phyloP scores from a whole-genome alignment of 306 rosid genomes.

The Calophaca sinica region DNA sequence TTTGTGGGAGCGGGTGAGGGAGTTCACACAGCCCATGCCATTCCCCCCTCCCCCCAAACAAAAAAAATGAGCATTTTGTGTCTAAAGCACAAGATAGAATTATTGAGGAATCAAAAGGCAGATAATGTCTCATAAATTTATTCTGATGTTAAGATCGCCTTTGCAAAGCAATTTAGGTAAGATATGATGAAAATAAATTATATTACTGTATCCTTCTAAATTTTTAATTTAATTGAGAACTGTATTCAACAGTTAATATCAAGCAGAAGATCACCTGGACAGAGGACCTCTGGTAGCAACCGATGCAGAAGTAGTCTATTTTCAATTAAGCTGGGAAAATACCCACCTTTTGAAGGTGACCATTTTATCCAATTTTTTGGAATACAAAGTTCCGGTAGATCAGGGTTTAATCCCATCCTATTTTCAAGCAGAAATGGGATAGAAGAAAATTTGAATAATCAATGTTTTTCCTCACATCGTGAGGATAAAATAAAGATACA shows the following conservation, averaged over 20 bases:
- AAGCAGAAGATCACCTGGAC: constrained; percentile 25
- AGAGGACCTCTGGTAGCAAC: background rate
- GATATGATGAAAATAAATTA: constrained; percentile 29
- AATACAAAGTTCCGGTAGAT: constrained; percentile 1
- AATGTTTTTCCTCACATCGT: too few species aligned
- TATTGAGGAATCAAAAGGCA: constrained; percentile 21
- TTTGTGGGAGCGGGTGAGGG: background rate
- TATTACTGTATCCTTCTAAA: constrained; percentile 12
- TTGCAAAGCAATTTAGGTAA: constrained; percentile 17
- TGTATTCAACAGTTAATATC: constrained; percentile 15
- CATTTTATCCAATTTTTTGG: background rate
- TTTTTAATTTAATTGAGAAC: constrained; percentile 32
- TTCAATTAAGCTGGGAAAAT: constrained; percentile 5
- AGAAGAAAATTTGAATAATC: background rate
- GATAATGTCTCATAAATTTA: constrained; percentile 7
- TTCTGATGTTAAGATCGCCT: constrained; percentile 16
- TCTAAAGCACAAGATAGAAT: background rate
- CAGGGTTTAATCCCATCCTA: background rate
- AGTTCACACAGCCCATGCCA: background rate
- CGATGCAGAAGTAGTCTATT: constrained; percentile 26
- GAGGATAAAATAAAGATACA: background rate
- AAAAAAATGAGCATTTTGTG: constrained; percentile 20
- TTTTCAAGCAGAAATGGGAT: background rate
- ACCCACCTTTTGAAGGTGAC: constrained; percentile 11
- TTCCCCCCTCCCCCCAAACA: background rate